Evolutionary conservation across 305 asterid genomes (phyloP).

Genomic region (Lippia alba): DNA sequence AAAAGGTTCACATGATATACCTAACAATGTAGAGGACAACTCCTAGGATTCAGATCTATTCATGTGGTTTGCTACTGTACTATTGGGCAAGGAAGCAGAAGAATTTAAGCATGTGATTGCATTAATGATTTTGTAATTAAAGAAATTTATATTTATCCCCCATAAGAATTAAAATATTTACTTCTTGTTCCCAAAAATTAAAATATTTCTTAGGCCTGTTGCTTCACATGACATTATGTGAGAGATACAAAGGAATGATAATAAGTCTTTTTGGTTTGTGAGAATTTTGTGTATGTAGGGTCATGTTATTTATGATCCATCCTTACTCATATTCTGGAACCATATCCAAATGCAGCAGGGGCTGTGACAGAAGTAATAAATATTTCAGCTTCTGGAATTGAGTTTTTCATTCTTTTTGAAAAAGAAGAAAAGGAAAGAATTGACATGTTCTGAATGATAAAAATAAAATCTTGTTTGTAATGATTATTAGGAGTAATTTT

Average conservation of each 20-base stretch:
- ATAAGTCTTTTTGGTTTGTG: background rate
- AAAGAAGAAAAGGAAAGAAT: no score
- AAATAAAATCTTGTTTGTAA: no score
- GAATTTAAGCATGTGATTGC: no score
- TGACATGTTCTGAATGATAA: no score
- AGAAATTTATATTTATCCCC: no score
- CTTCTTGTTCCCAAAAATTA: background rate
- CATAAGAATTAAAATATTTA: no score
- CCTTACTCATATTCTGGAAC: background rate
- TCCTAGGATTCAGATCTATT: constrained; percentile 10
- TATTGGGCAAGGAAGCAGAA: no score
- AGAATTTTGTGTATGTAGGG: background rate
- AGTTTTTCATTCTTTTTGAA: background rate
- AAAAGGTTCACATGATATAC: constrained; percentile 34
- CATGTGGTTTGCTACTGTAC: background rate
- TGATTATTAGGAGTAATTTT: no score
- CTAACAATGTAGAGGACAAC: constrained; percentile 27
- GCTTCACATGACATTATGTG: background rate
- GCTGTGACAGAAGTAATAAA: background rate
- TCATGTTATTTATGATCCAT: constrained; percentile 21
- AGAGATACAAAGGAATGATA: background rate
- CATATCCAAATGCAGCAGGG: constrained; percentile 12
- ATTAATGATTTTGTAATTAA: no score
- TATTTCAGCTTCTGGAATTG: background rate
- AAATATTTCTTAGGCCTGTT: background rate